Base-by-base conservation (phyloP, 495 filamentous ascomycete species). In the Neurospora cerealis region DNA sequence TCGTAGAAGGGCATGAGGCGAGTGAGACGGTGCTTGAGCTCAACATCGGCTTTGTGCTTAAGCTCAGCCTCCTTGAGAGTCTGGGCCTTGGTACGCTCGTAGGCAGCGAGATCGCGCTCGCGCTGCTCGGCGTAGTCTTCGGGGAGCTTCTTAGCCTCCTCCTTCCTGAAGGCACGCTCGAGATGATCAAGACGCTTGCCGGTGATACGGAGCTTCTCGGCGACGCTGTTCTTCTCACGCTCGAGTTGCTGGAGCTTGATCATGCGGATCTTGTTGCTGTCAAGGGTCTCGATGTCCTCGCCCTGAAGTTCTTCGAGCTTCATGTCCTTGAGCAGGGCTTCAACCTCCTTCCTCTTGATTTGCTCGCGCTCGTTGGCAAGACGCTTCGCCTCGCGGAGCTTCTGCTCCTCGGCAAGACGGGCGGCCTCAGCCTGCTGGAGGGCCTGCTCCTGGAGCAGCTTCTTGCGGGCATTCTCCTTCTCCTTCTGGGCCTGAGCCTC, bases 181-280 rank as follows among this genome's bases (percentile, higher is more conserved):
- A 99, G 86, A 84, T 99, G 96, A 82, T 99, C 96, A 80, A 98
- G 94, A 74, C 96, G 91, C 88, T 97, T 98, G 80, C 92, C 92
- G 69, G 95, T 97, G 75, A 95, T 88, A 74, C 94, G 91, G 62
- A 98, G 87, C 78, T 92, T 94, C 82, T 98, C 95, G 62, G 91
- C 89, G 76, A 97, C 89, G 78, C 89, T 94, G 79, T 95, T 96
- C 90, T 98, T 99, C 86, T 99, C 96, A 74, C 95, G 94, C 83
- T 98, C 96, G 19, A 99, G 89, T 80, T 97, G 94, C 54, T 93
- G 92, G 54, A 99, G 89, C 86, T 97, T 97, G 84, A 99, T 92
- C 72, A 92, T 91, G 81, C 96, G 93, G 75, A 99, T 91, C 76
- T 91, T 92, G 81, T 92, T 92, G 80, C 89, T 92, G 81, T 98